Evolutionary conservation across 1,284 basidiomycete genomes (phyloP).

Genomic region (Ceratobasidium sp.): DNA sequence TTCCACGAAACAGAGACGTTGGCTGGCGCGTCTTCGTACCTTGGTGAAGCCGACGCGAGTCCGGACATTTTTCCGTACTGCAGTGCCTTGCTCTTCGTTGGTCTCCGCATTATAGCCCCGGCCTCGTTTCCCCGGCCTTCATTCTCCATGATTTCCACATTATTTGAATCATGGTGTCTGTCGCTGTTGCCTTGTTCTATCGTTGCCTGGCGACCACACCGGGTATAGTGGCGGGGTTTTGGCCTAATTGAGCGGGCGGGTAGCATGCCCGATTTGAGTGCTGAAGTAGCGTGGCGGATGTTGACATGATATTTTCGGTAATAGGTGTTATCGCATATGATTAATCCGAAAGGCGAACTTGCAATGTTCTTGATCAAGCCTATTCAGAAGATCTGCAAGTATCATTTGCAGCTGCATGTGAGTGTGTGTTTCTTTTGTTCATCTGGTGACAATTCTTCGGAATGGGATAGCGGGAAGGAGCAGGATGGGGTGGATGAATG

Average conservation of each 20-base stretch:
- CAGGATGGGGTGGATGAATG: background rate
- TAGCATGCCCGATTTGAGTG: background rate
- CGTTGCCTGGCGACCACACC: background rate
- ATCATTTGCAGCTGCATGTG: constrained; percentile 72
- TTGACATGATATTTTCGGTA: constrained; percentile 16
- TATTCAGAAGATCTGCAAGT: constrained; percentile 82
- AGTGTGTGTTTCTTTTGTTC: constrained; percentile 49
- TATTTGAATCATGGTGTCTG: too few species aligned
- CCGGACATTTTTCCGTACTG: too few species aligned
- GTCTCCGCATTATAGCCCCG: too few species aligned
- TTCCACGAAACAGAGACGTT: too few species aligned
- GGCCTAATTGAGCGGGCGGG: too few species aligned
- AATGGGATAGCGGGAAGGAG: background rate
- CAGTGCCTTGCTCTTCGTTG: too few species aligned
- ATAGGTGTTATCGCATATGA: constrained; percentile 58
- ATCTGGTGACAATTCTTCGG: background rate
- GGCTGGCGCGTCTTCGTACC: too few species aligned
- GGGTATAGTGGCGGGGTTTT: background rate
- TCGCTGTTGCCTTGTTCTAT: background rate
- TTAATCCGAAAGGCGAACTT: constrained; percentile 87
- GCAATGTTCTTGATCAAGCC: constrained; percentile 85
- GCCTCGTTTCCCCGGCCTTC: too few species aligned
- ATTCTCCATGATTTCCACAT: too few species aligned
- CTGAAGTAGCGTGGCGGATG: background rate
- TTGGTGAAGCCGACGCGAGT: too few species aligned